These are phyloP conservation scores for Candida xyloterini DNA, from an alignment of 805 yeast species.

Conservation along the genomic window DNA sequence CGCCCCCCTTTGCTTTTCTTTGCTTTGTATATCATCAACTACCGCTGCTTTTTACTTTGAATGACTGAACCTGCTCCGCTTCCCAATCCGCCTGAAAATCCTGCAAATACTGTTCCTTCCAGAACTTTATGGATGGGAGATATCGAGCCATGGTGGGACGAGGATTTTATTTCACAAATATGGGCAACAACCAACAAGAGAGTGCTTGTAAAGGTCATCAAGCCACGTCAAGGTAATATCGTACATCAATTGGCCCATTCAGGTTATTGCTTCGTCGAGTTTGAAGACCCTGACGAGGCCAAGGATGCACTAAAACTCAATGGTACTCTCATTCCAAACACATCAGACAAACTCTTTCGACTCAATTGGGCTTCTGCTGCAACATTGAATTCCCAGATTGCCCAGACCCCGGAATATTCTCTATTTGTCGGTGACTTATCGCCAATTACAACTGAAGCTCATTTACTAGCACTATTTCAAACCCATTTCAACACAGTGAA, in stretches of 20 bases:
- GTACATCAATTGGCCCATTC: conserved; percentile 36
- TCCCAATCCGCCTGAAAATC: conserved; percentile 54
- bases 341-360: conserved; percentile 58
- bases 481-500: conserved; percentile 62
- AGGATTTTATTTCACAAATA: conserved; percentile 52
- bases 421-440: conserved; percentile 81
- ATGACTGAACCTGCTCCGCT: conserved; percentile 21
- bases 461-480: conserved; percentile 68
- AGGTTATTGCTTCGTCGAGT: conserved; percentile 80
- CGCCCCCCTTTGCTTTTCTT: neutral
- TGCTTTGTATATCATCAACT: neutral
- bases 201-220: conserved; percentile 67
- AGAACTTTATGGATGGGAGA: conserved; percentile 89
- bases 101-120: conserved; percentile 52
- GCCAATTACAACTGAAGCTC: conserved; percentile 78
- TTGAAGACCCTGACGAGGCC: conserved; percentile 65
- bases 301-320: conserved; percentile 64
- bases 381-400: conserved; percentile 65
- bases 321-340: conserved; percentile 61
- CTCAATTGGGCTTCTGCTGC: conserved; percentile 87
- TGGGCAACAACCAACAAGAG: conserved; percentile 56
- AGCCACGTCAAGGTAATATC: conserved; percentile 39
- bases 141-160: conserved; percentile 76
- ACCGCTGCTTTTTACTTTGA: neutral
- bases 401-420: conserved; percentile 73